These are phyloP conservation scores for Pseudonitzschia multiseries DNA, from an alignment of 108 stramenopile species.

Conservation along the genomic window DNA sequence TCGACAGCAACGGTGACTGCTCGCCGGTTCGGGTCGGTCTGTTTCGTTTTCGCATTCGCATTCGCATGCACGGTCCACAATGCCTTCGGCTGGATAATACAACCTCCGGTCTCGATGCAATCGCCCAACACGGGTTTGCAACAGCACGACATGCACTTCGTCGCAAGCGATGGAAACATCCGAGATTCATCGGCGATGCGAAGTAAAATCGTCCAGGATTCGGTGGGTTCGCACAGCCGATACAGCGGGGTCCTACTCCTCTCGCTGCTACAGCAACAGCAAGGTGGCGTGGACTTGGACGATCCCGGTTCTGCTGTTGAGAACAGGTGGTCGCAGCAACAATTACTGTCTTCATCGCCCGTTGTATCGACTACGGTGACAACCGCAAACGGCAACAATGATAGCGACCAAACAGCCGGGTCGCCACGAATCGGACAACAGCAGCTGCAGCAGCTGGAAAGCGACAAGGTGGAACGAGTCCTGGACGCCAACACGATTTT, in stretches of 20 bases:
- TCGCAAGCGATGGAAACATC: neutral
- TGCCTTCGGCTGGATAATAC: neutral
- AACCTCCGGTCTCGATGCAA: neutral
- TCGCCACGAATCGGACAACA: neutral
- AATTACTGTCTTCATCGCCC: neutral
- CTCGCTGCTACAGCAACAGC: neutral
- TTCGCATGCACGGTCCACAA: neutral
- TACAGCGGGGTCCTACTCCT: neutral
- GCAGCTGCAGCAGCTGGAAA: neutral
- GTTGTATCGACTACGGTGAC: neutral
- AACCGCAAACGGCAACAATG: neutral
- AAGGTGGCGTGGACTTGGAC: neutral
- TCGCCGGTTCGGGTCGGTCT: neutral
- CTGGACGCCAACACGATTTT: slow-evolving; percentile 52
- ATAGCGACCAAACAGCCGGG: neutral
- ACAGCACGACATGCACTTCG: neutral
- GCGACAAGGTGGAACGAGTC: slow-evolving; percentile 53
- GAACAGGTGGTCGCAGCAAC: neutral
- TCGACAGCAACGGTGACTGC: neutral
- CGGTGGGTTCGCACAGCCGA: neutral
- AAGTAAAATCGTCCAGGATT: neutral
- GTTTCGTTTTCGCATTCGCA: neutral
- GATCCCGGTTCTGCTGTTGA: neutral
- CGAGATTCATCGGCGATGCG: neutral
- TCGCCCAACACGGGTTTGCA: neutral